Evolutionary conservation across 2,329 filamentous ascomycete genomes (phyloP).

Genomic region (Trichocomaceae sp.): DNA sequence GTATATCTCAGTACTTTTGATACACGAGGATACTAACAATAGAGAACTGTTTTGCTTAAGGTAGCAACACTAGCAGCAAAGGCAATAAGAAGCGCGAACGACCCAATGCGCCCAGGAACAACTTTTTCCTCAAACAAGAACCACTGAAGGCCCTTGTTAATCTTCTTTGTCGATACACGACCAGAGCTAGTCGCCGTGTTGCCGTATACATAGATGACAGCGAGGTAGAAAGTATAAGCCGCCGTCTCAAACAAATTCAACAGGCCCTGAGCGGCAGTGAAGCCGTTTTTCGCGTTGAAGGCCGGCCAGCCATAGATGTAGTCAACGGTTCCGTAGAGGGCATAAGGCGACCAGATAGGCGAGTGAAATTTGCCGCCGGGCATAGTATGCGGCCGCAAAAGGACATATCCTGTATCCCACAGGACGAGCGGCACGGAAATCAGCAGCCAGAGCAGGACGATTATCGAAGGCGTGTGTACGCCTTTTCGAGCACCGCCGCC

Average conservation of each 20-base stretch:
- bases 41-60: conserved; percentile 60
- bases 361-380: conserved; percentile 65
- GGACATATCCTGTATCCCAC: conserved; percentile 76
- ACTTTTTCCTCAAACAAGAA: conserved; percentile 45
- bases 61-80: conserved; percentile 58
- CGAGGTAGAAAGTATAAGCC: conserved; percentile 59
- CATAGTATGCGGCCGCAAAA: conserved; percentile 76
- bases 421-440: conserved; percentile 69
- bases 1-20: too few species aligned
- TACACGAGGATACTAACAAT: conserved; percentile 45
- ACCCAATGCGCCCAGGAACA: conserved; percentile 48
- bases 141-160: conserved; percentile 33
- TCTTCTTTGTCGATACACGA: conserved; percentile 22
- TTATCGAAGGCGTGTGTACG: conserved; percentile 55
- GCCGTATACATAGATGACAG: conserved; percentile 44
- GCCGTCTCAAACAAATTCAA: conserved; percentile 63
- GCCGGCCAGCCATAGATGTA: conserved; percentile 74
- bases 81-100: conserved; percentile 51
- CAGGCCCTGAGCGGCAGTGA: conserved; percentile 66
- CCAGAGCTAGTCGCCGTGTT: conserved; percentile 23
- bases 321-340: conserved; percentile 72
- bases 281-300: conserved; percentile 62
- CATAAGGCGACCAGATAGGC: conserved; percentile 70
- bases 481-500: conserved; percentile 29
- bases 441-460: conserved; percentile 63